These are phyloP conservation scores for Castanea sativa DNA, from an alignment of 306 rosid species.

Conservation along the genomic window DNA sequence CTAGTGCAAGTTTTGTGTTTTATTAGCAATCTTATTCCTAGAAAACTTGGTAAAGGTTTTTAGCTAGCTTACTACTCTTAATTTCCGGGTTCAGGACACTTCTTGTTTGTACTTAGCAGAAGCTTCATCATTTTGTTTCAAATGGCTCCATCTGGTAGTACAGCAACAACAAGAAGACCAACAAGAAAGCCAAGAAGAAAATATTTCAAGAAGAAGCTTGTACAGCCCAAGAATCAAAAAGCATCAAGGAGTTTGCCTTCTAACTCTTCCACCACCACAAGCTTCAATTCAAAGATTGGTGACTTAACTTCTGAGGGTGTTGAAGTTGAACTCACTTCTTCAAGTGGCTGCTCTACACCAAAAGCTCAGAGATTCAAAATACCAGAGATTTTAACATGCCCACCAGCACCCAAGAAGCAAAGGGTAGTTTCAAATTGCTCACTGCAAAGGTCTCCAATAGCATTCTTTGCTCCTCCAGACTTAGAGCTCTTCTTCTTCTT, in stretches of 20 bases:
- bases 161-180: constrained; percentile 30
- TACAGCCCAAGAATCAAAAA: constrained; percentile 3
- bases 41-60: constrained; percentile 15
- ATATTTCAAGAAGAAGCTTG: constrained; percentile 29
- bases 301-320: constrained; percentile 31
- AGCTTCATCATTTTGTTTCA: constrained; percentile 19
- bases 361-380: constrained; percentile 71
- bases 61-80: constrained; percentile 24
- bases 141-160: constrained; percentile 62
- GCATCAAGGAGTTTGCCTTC: constrained; percentile 22
- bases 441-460: constrained; percentile 53
- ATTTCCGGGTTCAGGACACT: constrained; percentile 29
- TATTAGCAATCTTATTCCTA: constrained; percentile 13
- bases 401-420: constrained; percentile 89
- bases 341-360: constrained; percentile 69
- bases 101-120: constrained; percentile 13
- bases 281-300: constrained; percentile 29
- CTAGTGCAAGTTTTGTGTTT: constrained; percentile 6
- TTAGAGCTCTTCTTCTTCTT: constrained; percentile 79
- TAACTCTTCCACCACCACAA: constrained; percentile 25
- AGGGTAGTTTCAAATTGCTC: constrained; percentile 57
- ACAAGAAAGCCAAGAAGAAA: constrained; percentile 31
- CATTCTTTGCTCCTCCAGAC: constrained; percentile 92
- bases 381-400: constrained; percentile 76
- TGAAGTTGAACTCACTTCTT: constrained; percentile 35